A percentile compares a stretch with the other conserved stretches of the same genome.
Conservation (phyloP, 495 filamentous ascomycete genomes). For the Aspergillus taichungensis region DNA sequence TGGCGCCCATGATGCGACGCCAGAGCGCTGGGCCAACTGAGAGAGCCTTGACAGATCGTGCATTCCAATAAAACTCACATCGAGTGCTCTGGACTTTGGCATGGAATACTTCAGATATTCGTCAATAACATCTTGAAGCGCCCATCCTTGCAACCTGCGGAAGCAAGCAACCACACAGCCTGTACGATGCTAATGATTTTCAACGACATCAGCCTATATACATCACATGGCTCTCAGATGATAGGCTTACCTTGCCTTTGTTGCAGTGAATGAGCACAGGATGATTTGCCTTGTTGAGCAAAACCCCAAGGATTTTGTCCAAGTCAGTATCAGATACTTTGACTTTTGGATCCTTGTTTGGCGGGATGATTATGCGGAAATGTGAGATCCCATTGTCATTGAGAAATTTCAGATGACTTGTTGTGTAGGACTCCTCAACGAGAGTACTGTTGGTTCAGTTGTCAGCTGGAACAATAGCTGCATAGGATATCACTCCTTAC, state of each 20-base stretch:
- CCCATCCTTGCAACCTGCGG: conserved; percentile 56
- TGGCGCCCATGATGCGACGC: conserved; percentile 8
- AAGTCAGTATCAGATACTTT: conserved; percentile 51
- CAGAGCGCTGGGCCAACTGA: conserved; percentile 4
- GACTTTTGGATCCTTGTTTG: conserved; percentile 58
- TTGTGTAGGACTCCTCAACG: conserved; percentile 55
- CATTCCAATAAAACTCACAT: conserved; percentile 42
- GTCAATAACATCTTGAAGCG: conserved; percentile 42
- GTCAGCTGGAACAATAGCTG: neutral
- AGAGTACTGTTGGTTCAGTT: conserved; percentile 49
- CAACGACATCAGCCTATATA: neutral
- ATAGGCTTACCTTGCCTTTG: conserved; percentile 60
- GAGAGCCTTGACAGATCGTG: conserved; percentile 29
- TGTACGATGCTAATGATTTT: conserved; percentile 58
- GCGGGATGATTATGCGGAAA: conserved; percentile 57
- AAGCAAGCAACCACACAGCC: conserved; percentile 70
- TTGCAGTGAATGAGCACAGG: conserved; percentile 83
- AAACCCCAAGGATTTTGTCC: conserved; percentile 50
- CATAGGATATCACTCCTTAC: conserved; percentile 33
- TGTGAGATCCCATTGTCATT: conserved; percentile 54
- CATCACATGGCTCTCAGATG: neutral
- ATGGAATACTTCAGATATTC: conserved; percentile 64
- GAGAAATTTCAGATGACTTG: conserved; percentile 53
- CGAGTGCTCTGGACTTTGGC: conserved; percentile 49
- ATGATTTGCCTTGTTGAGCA: conserved; percentile 58